phyloP scores from a whole-genome alignment of 495 filamentous ascomycete genomes.

The Penicillium odoratum region DNA sequence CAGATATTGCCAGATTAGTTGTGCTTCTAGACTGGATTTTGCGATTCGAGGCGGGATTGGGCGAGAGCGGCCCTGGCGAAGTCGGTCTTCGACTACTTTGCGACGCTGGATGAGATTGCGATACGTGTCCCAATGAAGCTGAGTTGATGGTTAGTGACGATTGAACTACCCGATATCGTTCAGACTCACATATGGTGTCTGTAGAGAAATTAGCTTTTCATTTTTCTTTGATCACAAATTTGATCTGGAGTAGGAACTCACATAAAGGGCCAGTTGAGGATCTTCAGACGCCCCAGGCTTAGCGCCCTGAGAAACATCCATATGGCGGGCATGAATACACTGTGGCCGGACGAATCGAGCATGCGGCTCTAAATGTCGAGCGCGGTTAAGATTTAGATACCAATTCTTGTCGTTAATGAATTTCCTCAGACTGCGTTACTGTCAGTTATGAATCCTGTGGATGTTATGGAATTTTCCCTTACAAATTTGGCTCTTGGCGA shows the following conservation, averaged over 20 bases:
- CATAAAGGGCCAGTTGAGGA: conserved; percentile 40
- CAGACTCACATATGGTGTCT: conserved; percentile 31
- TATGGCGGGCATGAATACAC: conserved; percentile 36
- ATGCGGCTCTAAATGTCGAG: conserved; percentile 49
- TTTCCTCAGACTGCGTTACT: conserved; percentile 49
- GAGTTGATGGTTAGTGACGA: conserved; percentile 23
- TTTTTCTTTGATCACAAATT: too few relatives aligned
- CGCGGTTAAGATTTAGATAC: conserved; percentile 45
- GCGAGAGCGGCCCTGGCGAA: conserved; percentile 55
- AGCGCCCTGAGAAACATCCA: conserved; percentile 30
- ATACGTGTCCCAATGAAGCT: conserved; percentile 71
- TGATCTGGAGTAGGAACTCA: conserved; percentile 23
- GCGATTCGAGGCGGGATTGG: conserved; percentile 57
- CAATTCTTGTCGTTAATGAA: conserved; percentile 48
- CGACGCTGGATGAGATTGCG: conserved; percentile 58
- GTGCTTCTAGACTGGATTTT: conserved; percentile 54
- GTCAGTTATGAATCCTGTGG: background rate
- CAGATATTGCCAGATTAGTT: conserved; percentile 64
- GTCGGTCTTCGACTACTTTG: conserved; percentile 54
- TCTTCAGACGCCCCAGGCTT: conserved; percentile 26
- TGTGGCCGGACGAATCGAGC: conserved; percentile 43
- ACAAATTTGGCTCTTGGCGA: conserved; percentile 34
- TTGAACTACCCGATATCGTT: too few relatives aligned
- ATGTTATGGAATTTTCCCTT: background rate
- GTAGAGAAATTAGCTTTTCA: background rate